These are phyloP conservation scores for Linum lewisii DNA, from an alignment of 345 rosid species.

Conservation along the genomic window DNA sequence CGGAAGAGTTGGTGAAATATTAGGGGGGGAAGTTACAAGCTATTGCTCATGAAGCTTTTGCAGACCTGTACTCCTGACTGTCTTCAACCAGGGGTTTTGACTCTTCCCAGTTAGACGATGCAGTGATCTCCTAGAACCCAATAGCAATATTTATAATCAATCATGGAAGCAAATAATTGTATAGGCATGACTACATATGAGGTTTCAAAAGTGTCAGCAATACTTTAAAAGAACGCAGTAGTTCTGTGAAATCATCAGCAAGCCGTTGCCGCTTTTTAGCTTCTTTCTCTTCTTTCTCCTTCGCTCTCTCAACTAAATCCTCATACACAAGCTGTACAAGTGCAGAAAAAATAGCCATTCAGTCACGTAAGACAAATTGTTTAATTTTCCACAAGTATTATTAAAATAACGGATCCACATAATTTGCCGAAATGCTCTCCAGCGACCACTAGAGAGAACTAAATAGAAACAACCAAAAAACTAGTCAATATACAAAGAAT, in stretches of 20 bases:
- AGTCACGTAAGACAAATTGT: not conserved
- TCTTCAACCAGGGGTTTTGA: slow-evolving; percentile 61
- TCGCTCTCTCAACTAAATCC: slow-evolving; percentile 72
- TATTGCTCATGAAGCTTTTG: not conserved
- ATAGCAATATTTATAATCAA: not conserved
- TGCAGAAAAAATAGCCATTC: not conserved
- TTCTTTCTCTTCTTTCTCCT: slow-evolving; percentile 96
- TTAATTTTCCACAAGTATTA: no score
- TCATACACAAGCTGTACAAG: slow-evolving; percentile 64
- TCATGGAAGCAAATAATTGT: not conserved
- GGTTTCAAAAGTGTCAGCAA: slow-evolving; percentile 6
- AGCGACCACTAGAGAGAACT: no score
- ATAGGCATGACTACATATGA: not conserved
- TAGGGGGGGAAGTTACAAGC: not conserved
- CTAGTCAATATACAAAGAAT: no score
- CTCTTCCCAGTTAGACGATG: slow-evolving; percentile 81
- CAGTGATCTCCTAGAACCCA: slow-evolving; percentile 53
- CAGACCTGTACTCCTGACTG: slow-evolving; percentile 71
- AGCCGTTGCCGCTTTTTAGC: slow-evolving; percentile 80
- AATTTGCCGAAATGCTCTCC: no score
- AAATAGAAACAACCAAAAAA: no score
- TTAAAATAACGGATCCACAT: no score
- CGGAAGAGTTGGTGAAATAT: not conserved
- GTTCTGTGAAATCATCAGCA: slow-evolving; percentile 70
- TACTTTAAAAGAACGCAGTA: slow-evolving; percentile 70